Conservation (phyloP, 2,329 filamentous ascomycete species). For the Aspergillus bombycis region DNA sequence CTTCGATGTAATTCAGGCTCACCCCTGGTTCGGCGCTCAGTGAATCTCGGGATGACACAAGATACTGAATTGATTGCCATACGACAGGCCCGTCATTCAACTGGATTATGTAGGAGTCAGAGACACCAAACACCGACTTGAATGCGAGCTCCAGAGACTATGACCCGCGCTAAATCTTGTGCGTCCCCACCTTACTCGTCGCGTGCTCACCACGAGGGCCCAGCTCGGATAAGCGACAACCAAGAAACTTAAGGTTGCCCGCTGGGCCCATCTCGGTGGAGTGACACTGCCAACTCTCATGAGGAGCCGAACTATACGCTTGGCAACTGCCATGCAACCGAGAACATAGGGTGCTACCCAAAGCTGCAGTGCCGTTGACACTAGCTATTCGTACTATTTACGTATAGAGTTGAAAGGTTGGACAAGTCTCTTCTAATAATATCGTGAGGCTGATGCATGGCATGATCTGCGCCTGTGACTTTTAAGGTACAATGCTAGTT, state of each 20-base stretch:
- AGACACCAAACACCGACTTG: too few species aligned
- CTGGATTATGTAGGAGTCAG: too few species aligned
- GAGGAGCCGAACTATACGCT: constrained; percentile 39
- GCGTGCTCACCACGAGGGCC: not conserved
- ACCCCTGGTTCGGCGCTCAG: too few species aligned
- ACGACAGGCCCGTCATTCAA: too few species aligned
- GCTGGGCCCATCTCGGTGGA: too few species aligned
- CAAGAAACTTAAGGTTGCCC: not conserved
- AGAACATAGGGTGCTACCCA: constrained; percentile 50
- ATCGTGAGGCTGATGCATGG: constrained; percentile 46
- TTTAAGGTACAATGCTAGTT: constrained; percentile 35
- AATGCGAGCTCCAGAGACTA: too few species aligned
- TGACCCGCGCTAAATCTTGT: too few species aligned
- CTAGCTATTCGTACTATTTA: constrained; percentile 38
- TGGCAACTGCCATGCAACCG: constrained; percentile 42
- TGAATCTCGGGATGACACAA: too few species aligned
- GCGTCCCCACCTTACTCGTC: not conserved
- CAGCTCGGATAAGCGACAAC: not conserved
- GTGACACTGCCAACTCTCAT: constrained; percentile 34
- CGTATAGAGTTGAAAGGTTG: constrained; percentile 32
- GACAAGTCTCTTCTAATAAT: constrained; percentile 44
- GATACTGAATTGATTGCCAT: too few species aligned
- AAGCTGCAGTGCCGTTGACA: constrained; percentile 49
- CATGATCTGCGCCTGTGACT: constrained; percentile 49
- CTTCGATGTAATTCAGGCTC: too few species aligned